These are phyloP conservation scores for Elsinoe perseae DNA, from an alignment of 2,329 filamentous ascomycete genomes.

Conservation along the genomic window DNA sequence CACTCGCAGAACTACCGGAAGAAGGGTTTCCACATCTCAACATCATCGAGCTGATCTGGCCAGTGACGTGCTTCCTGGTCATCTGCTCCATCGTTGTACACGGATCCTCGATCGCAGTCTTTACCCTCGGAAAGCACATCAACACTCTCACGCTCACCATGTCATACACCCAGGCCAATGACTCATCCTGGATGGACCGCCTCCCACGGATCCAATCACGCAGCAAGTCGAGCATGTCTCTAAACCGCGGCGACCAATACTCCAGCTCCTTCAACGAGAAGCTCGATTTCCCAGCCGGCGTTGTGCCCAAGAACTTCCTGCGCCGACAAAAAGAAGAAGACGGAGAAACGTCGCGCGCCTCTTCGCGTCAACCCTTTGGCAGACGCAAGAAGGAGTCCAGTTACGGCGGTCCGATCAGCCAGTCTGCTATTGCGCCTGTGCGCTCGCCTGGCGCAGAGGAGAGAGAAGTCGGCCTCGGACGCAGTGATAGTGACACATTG, in stretches of 20 bases:
- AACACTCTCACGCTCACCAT: conserved; percentile 92
- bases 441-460: conserved; percentile 29
- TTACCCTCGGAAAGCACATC: conserved; percentile 95
- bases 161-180: conserved; percentile 86
- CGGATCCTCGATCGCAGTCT: conserved; percentile 95
- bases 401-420: conserved; percentile 77
- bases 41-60: conserved; percentile 84
- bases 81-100: conserved; percentile 92
- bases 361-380: conserved; percentile 54
- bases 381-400: conserved; percentile 54
- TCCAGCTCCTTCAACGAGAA: conserved; percentile 51
- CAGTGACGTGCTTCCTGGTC: conserved; percentile 87
- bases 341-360: conserved; percentile 50
- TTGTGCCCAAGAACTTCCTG: conserved; percentile 67
- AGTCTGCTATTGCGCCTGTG: conserved; percentile 77
- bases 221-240: conserved; percentile 70
- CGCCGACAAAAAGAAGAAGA: conserved; percentile 74
- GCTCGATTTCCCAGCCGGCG: conserved; percentile 57
- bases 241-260: conserved; percentile 57
- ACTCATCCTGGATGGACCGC: conserved; percentile 92
- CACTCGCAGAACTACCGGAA: conserved; percentile 55
- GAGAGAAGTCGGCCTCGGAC: conserved; percentile 24
- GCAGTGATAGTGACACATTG: conserved; percentile 40
- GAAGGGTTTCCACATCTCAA: conserved; percentile 54
- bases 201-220: conserved; percentile 76